A percentile compares a stretch with the other conserved stretches of the same genome.
These are phyloP conservation scores for Solanum lignicaule DNA, from an alignment of 257 asterid species.

Conservation along the genomic window DNA sequence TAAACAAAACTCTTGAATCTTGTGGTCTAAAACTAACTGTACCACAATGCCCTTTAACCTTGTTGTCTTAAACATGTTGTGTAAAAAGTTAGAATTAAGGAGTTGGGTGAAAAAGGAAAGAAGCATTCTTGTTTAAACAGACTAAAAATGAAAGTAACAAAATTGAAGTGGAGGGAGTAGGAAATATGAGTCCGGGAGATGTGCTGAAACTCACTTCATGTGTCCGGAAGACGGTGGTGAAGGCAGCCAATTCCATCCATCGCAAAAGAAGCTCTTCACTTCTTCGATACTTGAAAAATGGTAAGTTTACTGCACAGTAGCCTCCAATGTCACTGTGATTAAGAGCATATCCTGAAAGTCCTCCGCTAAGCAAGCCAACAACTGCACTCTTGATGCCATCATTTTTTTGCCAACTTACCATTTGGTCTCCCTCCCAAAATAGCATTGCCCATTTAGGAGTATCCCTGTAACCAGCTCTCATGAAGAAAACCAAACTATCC, in stretches of 20 bases:
- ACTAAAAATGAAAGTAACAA: neutral
- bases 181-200: neutral
- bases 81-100: too few relatives aligned
- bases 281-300: conserved; percentile 62
- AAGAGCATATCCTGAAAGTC: conserved; percentile 81
- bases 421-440: conserved; percentile 99
- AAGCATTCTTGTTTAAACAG: neutral
- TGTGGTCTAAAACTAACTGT: neutral
- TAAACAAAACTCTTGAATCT: neutral
- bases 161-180: neutral
- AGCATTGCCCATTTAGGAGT: conserved; percentile 83
- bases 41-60: neutral
- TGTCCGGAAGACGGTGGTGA: conserved; percentile 80
- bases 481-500: conserved; percentile 76
- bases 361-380: conserved; percentile 76
- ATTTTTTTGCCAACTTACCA: conserved; percentile 97
- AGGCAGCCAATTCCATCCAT: conserved; percentile 93
- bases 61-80: neutral
- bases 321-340: conserved; percentile 98
- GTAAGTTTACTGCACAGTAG: conserved; percentile 67
- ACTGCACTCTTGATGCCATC: conserved; percentile 96
- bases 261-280: conserved; percentile 81
- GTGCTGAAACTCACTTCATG: conserved; percentile 60
- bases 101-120: neutral
- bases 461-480: conserved; percentile 81